A percentile compares a stretch with the other conserved stretches of the same genome.
Evolutionary conservation across 2,329 filamentous ascomycete species (phyloP).

Genomic region (Polytolypa hystricis): DNA sequence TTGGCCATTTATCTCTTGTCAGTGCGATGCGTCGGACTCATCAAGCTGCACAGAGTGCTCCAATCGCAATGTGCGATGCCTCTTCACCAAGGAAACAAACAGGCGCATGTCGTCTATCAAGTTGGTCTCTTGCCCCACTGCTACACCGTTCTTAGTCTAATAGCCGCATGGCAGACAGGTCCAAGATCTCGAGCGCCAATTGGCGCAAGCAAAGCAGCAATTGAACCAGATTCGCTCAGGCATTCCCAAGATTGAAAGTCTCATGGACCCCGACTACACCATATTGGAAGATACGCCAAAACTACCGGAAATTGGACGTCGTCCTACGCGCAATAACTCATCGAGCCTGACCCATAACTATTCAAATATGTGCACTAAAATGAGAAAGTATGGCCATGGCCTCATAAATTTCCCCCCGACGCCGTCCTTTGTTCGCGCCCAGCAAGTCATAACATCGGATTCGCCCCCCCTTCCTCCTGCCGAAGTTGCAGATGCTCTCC

Average conservation of each 20-base stretch:
- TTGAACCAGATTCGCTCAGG: slow-evolving; percentile 62
- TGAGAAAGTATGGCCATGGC: slow-evolving; percentile 63
- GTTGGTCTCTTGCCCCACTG: too few species aligned
- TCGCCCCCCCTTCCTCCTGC: slow-evolving; percentile 60
- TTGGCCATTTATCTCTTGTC: slow-evolving; percentile 11
- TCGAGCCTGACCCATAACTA: slow-evolving; percentile 54
- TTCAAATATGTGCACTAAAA: slow-evolving; percentile 57
- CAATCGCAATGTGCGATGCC: slow-evolving; percentile 90
- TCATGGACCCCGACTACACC: slow-evolving; percentile 33
- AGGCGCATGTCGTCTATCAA: slow-evolving; percentile 98
- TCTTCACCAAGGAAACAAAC: slow-evolving; percentile 99
- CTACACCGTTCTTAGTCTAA: too few species aligned
- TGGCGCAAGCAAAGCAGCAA: slow-evolving; percentile 67
- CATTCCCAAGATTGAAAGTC: slow-evolving; percentile 40
- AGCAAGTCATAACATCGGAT: slow-evolving; percentile 41
- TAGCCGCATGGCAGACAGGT: slow-evolving; percentile 51
- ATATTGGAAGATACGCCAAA: slow-evolving; percentile 36
- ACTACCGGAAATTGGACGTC: slow-evolving; percentile 55
- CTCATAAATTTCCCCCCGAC: slow-evolving; percentile 68
- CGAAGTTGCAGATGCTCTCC: slow-evolving; percentile 56
- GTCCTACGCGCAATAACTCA: slow-evolving; percentile 53
- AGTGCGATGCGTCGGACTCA: slow-evolving; percentile 93
- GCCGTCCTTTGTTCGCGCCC: slow-evolving; percentile 46
- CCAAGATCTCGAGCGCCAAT: slow-evolving; percentile 89
- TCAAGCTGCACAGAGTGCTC: slow-evolving; percentile 95